Percentiles rank a stretch among this genome's conserved stretches.
Evolutionary conservation across 2,329 filamentous ascomycete species (phyloP).

Genomic region (Fusarium miscanthi): DNA sequence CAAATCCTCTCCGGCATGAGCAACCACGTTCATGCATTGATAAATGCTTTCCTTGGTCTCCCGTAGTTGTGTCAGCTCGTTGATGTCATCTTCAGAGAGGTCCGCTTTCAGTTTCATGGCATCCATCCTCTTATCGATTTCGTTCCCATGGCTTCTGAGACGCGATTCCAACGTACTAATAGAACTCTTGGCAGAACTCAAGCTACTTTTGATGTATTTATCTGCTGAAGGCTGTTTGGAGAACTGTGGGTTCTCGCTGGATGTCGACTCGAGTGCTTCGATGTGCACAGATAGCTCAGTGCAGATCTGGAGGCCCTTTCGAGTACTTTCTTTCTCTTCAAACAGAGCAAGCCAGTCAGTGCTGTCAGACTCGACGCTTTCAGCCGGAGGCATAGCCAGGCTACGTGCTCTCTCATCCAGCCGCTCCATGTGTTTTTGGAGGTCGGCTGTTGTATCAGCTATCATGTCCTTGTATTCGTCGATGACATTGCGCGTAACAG

Average conservation of each 20-base stretch:
- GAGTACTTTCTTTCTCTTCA: slow-evolving; percentile 41
- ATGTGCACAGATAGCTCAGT: slow-evolving; percentile 39
- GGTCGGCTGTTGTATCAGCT: slow-evolving; percentile 23
- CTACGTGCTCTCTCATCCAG: slow-evolving; percentile 20
- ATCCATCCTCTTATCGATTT: slow-evolving; percentile 31
- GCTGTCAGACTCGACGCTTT: slow-evolving; percentile 11
- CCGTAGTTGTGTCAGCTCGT: slow-evolving; percentile 30
- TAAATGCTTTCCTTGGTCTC: slow-evolving; percentile 38
- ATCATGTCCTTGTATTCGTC: slow-evolving; percentile 23
- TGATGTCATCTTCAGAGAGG: slow-evolving; percentile 17
- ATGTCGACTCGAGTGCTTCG: not conserved
- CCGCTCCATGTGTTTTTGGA: slow-evolving; percentile 17
- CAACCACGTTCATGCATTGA: slow-evolving; percentile 39
- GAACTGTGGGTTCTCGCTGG: not conserved
- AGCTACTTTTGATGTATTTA: slow-evolving; percentile 29
- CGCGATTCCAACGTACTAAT: slow-evolving; percentile 30
- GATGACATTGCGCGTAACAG: slow-evolving; percentile 9
- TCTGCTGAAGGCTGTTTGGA: slow-evolving; percentile 33
- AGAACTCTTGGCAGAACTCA: slow-evolving; percentile 27
- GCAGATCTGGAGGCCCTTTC: slow-evolving; percentile 38
- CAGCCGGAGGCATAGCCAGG: slow-evolving; percentile 1
- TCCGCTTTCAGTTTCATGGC: slow-evolving; percentile 10
- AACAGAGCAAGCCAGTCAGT: slow-evolving; percentile 34
- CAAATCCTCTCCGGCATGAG: slow-evolving; percentile 30
- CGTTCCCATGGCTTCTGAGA: slow-evolving; percentile 27